phyloP scores from a whole-genome alignment of 352 stramenopile species.

The Pythium sp. region DNA sequence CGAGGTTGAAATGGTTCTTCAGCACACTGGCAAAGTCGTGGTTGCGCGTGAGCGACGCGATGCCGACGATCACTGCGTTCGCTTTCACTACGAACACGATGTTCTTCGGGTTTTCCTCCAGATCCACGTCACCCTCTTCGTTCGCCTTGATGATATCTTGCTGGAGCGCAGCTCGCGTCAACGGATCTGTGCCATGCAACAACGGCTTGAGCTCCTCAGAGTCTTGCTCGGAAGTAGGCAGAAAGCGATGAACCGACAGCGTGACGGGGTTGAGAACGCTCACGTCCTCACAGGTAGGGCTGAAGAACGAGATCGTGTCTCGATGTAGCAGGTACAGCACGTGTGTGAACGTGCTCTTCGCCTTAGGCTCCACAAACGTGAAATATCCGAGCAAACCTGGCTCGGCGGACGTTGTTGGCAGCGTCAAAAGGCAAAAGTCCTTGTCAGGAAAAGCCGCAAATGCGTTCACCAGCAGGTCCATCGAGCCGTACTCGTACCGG shows the following conservation, averaged over 20 bases:
- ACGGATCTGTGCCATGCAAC: conserved; percentile 24
- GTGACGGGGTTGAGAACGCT: conserved; percentile 31
- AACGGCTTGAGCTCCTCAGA: conserved; percentile 21
- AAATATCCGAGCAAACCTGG: conserved; percentile 50
- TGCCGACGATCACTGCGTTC: conserved; percentile 38
- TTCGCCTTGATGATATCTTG: conserved; percentile 33
- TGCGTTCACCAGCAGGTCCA: conserved; percentile 43
- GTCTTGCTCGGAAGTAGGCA: conserved; percentile 14
- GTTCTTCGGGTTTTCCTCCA: conserved; percentile 67
- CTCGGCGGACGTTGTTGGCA: conserved; percentile 45
- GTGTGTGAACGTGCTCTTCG: conserved; percentile 53
- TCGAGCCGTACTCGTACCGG: conserved; percentile 35
- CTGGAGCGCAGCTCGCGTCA: conserved; percentile 27
- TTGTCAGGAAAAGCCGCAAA: conserved; percentile 51
- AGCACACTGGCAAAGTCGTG: conserved; percentile 48
- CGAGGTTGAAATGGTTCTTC: conserved; percentile 61
- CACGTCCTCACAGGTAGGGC: conserved; percentile 23
- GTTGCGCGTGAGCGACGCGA: conserved; percentile 43
- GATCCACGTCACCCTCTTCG: conserved; percentile 56
- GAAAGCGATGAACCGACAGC: conserved; percentile 34
- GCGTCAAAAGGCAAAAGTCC: conserved; percentile 57
- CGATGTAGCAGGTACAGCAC: conserved; percentile 56
- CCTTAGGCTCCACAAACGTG: conserved; percentile 33
- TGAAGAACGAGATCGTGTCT: conserved; percentile 58
- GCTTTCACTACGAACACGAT: conserved; percentile 58